Base-by-base conservation (phyloP, 176 grass and related monocot genomes). In the Oryza rufipogon region DNA sequence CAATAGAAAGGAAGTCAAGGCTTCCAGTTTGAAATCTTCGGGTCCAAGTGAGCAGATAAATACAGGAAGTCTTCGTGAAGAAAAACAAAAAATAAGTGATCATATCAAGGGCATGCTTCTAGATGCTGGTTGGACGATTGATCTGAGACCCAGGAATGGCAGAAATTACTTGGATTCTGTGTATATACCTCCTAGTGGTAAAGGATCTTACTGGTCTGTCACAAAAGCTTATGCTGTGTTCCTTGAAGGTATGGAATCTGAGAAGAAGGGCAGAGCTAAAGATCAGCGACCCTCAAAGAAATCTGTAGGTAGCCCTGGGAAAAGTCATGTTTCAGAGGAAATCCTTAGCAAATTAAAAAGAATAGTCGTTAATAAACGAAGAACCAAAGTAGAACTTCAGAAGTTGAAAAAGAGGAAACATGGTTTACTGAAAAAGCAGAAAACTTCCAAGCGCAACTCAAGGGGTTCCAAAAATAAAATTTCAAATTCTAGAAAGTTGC, bases 121-220 rank as follows among this genome's bases (percentile, higher is more conserved):
- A 70, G 68, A 78, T 87, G 87, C 92, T 89, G 97, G 97, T 72
- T 99, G 97, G 97, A 92, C 6, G 7, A 96, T 99, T 86, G 89
- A 94, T 89, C 73, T 89, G 74, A 99, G 91, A 86, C 93, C 93
- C 54, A 91, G 97, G 68, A 89, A 89, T 73, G 88, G 93, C 71
- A 92, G 91, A 89, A 16, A 92, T 68, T 99, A 99, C 88, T 47
- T 78, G 70, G 97, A 99, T 78, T 90, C 88, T 54, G 97, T 99
- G 56, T 95, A 99, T 87, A 89, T 99, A 88, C 82, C 89, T 90
- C 97, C 97, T 79, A 84, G 60, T 80, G 97, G 97, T 70, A 84
- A 78, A 88, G 90, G 90, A 77, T 91, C 93, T 78, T 95, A 94
- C 80, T 99, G 97, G 97, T 99, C 97, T 76, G 80, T 99, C 70